Evolutionary conservation across 2,329 filamentous ascomycete genomes (phyloP).

Genomic region (Pseudogymnoascus sp.): DNA sequence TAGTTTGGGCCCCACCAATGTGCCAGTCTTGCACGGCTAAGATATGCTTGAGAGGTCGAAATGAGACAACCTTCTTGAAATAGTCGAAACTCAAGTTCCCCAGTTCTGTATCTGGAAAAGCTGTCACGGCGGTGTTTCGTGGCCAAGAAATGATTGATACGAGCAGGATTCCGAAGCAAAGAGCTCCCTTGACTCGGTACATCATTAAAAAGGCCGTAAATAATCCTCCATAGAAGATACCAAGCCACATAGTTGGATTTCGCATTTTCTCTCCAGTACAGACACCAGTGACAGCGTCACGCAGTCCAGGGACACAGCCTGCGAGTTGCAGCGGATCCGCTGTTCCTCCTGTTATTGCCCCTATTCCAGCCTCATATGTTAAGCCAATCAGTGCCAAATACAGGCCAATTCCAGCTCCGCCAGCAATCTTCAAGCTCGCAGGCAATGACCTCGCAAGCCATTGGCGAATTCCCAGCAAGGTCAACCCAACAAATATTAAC

Average conservation of each 20-base stretch:
- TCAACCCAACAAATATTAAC: conserved; percentile 75
- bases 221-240: conserved; percentile 79
- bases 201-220: conserved; percentile 76
- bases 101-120: conserved; percentile 66
- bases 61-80: conserved; percentile 80
- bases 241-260: conserved; percentile 77
- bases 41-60: conserved; percentile 67
- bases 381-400: conserved; percentile 66
- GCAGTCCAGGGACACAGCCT: conserved; percentile 38
- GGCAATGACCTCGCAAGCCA: conserved; percentile 83
- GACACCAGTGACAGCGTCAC: conserved; percentile 39
- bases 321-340: conserved; percentile 68
- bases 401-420: conserved; percentile 77
- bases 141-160: conserved; percentile 90
- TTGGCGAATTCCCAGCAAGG: conserved; percentile 74
- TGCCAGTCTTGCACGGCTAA: conserved; percentile 67
- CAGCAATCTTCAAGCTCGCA: conserved; percentile 78
- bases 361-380: conserved; percentile 78
- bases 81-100: conserved; percentile 73
- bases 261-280: conserved; percentile 72
- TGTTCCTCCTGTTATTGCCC: conserved; percentile 61
- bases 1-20: conserved; percentile 50
- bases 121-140: conserved; percentile 66
- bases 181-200: conserved; percentile 80
- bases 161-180: conserved; percentile 75